A percentile compares a stretch with the other conserved stretches of the same genome.
These are phyloP conservation scores for Ceratobasidium sp. DNA, from an alignment of 1,284 basidiomycete species.

Conservation along the genomic window DNA sequence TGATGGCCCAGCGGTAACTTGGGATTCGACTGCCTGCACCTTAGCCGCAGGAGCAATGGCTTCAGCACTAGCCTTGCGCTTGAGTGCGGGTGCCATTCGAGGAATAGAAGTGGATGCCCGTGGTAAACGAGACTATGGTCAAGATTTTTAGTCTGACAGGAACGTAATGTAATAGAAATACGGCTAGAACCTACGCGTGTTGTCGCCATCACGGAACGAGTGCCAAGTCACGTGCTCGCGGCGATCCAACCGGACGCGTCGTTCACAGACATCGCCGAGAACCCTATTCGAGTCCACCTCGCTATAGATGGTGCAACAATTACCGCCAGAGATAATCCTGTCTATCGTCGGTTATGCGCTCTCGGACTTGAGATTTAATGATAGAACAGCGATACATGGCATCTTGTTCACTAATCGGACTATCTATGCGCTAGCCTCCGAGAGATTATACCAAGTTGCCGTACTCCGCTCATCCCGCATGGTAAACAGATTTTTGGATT, in stretches of 20 bases:
- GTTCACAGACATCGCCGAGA: background rate
- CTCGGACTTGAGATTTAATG: background rate
- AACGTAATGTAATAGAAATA: background rate
- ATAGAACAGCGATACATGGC: background rate
- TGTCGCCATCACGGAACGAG: constrained; percentile 5
- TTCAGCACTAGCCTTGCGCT: constrained; percentile 38
- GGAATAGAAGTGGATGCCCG: constrained; percentile 20
- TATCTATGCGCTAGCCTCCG: constrained; percentile 10
- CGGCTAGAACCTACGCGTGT: constrained; percentile 19
- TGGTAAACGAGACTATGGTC: constrained; percentile 35
- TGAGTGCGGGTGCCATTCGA: constrained; percentile 22
- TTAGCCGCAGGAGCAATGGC: constrained; percentile 22
- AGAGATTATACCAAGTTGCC: background rate
- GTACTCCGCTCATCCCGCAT: constrained; percentile 25
- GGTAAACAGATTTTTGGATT: constrained; percentile 12
- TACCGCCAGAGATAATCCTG: constrained; percentile 21
- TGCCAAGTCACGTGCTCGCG: constrained; percentile 15
- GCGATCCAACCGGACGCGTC: no score
- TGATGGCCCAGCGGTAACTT: constrained; percentile 21
- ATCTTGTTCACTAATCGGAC: constrained; percentile 3
- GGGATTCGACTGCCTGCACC: constrained; percentile 17
- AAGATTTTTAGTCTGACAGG: background rate
- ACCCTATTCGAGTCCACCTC: background rate
- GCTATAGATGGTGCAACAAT: background rate
- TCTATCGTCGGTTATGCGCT: constrained; percentile 1